Conservation (phyloP, 805 yeast genomes). For the Metschnikowia reukaufii region DNA sequence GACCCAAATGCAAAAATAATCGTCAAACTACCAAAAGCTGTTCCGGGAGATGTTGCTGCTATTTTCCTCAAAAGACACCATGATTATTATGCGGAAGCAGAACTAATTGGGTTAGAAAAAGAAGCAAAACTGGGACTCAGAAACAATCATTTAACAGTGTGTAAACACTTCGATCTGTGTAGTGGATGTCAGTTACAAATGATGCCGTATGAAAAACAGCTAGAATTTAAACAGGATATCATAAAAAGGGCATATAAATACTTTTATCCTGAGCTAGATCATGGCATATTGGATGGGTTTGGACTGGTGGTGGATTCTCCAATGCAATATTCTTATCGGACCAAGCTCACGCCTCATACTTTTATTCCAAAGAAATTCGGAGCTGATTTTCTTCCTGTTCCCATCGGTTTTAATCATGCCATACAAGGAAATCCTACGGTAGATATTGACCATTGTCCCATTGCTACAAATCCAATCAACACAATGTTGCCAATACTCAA, state of each 20-base stretch:
- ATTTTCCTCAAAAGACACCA: conserved; percentile 33
- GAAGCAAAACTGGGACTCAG: conserved; percentile 18
- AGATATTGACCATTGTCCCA: conserved; percentile 38
- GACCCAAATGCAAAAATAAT: conserved; percentile 19
- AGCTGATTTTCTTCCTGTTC: conserved; percentile 11
- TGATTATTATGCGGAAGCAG: conserved; percentile 31
- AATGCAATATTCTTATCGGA: conserved; percentile 38
- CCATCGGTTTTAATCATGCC: conserved; percentile 34
- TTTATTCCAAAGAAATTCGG: conserved; percentile 15
- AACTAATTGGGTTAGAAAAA: conserved; percentile 21
- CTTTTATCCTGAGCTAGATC: conserved; percentile 29
- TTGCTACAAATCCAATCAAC: conserved; percentile 36
- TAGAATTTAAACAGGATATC: conserved; percentile 29
- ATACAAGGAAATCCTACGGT: conserved; percentile 24
- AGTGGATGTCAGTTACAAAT: conserved; percentile 46
- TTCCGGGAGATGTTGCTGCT: conserved; percentile 38
- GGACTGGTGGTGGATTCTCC: conserved; percentile 37
- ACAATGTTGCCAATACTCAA: conserved; percentile 21
- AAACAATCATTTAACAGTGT: conserved; percentile 28
- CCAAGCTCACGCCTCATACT: conserved; percentile 44
- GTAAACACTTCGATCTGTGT: conserved; percentile 38
- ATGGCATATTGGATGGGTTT: conserved; percentile 14
- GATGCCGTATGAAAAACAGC: conserved; percentile 40
- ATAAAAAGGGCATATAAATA: conserved; percentile 36
- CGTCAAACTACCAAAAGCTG: conserved; percentile 38